Percentiles rank a stretch among this genome's conserved stretches.
These are phyloP conservation scores for Lunasporangiospora selenospora DNA, from an alignment of 192 early-diverging fungal species.

Conservation along the genomic window DNA sequence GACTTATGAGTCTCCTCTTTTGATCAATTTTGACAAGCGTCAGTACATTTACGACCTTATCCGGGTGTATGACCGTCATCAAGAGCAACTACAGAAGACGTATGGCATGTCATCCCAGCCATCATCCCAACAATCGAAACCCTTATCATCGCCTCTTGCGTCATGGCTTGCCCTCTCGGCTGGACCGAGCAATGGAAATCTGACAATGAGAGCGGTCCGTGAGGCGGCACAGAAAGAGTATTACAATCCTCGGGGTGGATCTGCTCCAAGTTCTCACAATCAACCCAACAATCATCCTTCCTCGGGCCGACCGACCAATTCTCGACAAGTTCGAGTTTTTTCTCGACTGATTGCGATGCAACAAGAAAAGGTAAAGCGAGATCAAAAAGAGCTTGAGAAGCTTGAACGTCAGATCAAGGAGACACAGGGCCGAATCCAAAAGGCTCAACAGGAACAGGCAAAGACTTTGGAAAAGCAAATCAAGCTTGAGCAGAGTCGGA, in stretches of 20 bases:
- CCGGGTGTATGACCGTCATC: conserved; percentile 35
- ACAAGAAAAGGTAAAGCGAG: conserved; percentile 67
- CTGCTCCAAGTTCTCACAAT: neutral
- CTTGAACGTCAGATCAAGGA: conserved; percentile 69
- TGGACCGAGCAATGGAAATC: conserved; percentile 6
- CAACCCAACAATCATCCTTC: neutral
- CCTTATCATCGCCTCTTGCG: conserved; percentile 17
- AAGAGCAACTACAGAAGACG: neutral
- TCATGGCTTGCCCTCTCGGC: conserved; percentile 39
- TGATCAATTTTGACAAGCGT: conserved; percentile 74
- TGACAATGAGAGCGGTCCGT: conserved; percentile 33
- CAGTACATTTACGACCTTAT: conserved; percentile 67
- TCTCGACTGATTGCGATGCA: conserved; percentile 62
- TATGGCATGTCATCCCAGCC: no score
- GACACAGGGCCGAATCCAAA: conserved; percentile 50
- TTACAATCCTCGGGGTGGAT: conserved; percentile 6
- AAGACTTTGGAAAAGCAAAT: conserved; percentile 50
- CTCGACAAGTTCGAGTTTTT: conserved; percentile 35
- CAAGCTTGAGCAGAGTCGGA: conserved; percentile 35
- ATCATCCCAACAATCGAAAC: conserved; percentile 1
- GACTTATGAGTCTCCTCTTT: conserved; percentile 57
- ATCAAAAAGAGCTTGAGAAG: conserved; percentile 71
- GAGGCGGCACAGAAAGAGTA: conserved; percentile 48
- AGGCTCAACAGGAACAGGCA: conserved; percentile 55
- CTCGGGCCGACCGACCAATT: conserved; percentile 1